Evolutionary conservation across 371 early-diverging fungal species (phyloP).

Genomic region (Synchytrium microbalum): DNA sequence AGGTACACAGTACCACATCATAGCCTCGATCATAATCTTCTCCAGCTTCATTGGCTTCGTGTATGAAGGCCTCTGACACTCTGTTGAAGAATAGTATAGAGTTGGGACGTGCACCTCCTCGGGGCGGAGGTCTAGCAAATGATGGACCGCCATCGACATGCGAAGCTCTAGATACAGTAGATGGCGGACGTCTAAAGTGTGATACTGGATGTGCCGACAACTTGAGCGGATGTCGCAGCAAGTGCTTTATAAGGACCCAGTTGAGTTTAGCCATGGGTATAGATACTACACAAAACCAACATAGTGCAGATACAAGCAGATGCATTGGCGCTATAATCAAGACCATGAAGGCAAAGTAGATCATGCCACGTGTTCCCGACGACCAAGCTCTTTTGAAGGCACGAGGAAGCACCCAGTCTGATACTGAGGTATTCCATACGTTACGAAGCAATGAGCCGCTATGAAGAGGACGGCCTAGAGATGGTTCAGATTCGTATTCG

Average conservation of each 20-base stretch:
- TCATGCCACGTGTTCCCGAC: slow-evolving; percentile 50
- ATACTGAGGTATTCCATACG: background rate
- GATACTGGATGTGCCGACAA: slow-evolving; percentile 32
- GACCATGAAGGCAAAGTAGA: slow-evolving; percentile 41
- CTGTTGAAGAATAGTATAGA: background rate
- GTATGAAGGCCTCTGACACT: background rate
- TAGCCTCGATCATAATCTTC: slow-evolving; percentile 17
- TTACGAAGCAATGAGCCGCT: too few species aligned
- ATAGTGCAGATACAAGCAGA: slow-evolving; percentile 58
- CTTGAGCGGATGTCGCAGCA: slow-evolving; percentile 69
- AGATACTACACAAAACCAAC: slow-evolving; percentile 79
- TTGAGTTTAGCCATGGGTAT: slow-evolving; percentile 91
- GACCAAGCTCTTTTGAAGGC: background rate
- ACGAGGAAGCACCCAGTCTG: background rate
- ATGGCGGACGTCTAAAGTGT: background rate
- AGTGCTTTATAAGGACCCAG: slow-evolving; percentile 56
- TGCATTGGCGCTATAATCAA: slow-evolving; percentile 63
- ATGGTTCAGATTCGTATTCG: background rate
- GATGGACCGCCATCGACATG: slow-evolving; percentile 1
- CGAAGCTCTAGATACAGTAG: background rate
- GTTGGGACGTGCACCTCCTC: slow-evolving; percentile 1
- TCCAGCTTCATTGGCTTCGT: background rate
- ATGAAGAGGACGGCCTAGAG: slow-evolving; percentile 9
- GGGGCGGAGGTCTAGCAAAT: background rate
- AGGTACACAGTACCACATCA: slow-evolving; percentile 38